A percentile compares a stretch with the other conserved stretches of the same genome.
Evolutionary conservation across 805 yeast genomes (phyloP).

Genomic region (Osmozyma mogii): DNA sequence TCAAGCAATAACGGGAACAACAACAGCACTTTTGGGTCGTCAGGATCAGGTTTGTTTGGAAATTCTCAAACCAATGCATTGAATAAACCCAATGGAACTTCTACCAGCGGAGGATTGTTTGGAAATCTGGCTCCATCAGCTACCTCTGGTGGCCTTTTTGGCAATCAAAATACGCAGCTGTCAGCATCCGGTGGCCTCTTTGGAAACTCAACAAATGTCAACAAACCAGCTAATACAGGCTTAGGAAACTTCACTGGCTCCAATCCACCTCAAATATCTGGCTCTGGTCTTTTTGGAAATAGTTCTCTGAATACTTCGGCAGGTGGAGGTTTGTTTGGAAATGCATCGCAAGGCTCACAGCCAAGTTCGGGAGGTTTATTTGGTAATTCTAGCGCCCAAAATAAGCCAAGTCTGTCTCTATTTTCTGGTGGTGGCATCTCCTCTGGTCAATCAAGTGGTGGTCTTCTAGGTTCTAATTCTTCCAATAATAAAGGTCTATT

Average conservation of each 20-base stretch:
- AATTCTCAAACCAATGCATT: background rate
- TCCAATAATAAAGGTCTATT: conserved; percentile 1
- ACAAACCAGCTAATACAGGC: too few relatives aligned
- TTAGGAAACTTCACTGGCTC: too few relatives aligned
- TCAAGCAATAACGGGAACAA: conserved; percentile 1
- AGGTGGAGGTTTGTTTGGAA: conserved; percentile 11
- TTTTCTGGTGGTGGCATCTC: conserved; percentile 5
- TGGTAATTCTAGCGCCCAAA: conserved; percentile 12
- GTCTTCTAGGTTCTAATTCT: conserved; percentile 1
- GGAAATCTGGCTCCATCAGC: conserved; percentile 1
- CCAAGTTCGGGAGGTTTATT: conserved; percentile 16
- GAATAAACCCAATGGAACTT: background rate
- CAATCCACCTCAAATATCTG: background rate
- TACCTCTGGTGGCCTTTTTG: conserved; percentile 4
- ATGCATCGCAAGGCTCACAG: conserved; percentile 7
- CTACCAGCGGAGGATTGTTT: conserved; percentile 2
- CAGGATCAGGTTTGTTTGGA: conserved; percentile 3
- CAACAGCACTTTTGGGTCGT: conserved; percentile 4
- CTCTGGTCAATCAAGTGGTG: conserved; percentile 10
- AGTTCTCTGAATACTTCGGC: background rate
- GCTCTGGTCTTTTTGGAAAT: conserved; percentile 1
- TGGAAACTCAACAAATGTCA: conserved; percentile 2
- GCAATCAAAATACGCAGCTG: conserved; percentile 1
- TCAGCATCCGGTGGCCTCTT: conserved; percentile 3
- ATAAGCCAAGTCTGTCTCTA: too few relatives aligned